Conservation (phyloP, 2,329 filamentous ascomycete species). For the Canariomyces notabilis region DNA sequence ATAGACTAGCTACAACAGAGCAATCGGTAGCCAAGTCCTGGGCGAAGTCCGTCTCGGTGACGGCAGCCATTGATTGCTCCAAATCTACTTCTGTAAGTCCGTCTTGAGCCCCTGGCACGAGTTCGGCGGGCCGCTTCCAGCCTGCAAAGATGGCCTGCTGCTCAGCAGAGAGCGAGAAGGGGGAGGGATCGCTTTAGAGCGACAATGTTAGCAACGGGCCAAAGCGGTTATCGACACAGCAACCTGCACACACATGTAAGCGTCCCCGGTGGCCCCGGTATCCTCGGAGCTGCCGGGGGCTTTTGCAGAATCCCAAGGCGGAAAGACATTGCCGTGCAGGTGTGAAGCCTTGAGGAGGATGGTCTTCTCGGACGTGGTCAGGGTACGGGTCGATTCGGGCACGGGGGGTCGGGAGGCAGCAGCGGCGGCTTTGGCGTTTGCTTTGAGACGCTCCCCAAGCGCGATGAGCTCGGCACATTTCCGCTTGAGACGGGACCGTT, state of each 20-base stretch:
- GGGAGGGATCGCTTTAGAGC: conserved; percentile 57
- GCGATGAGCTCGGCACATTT: conserved; percentile 67
- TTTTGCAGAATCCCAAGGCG: conserved; percentile 71
- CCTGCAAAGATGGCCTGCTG: conserved; percentile 73
- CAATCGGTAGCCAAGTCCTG: conserved; percentile 96
- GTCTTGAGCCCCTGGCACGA: conserved; percentile 42
- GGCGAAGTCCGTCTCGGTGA: conserved; percentile 69
- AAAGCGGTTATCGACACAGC: conserved; percentile 1
- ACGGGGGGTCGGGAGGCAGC: conserved; percentile 18
- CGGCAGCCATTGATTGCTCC: conserved; percentile 32
- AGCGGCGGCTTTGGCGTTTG: conserved; percentile 15
- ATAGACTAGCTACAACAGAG: conserved; percentile 92
- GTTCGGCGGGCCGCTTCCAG: conserved; percentile 74
- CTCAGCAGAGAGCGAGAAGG: conserved; percentile 66
- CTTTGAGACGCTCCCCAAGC: conserved; percentile 72
- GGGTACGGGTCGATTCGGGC: conserved; percentile 43
- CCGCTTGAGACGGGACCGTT: conserved; percentile 61
- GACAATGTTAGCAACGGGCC: conserved; percentile 15
- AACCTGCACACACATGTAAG: conserved; percentile 57
- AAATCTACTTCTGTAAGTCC: conserved; percentile 1
- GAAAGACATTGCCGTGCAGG: conserved; percentile 78
- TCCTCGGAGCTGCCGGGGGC: conserved; percentile 56
- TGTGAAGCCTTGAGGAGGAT: conserved; percentile 73
- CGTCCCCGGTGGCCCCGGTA: conserved; percentile 37
- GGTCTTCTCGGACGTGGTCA: conserved; percentile 67